Base-by-base conservation (phyloP, 345 rosid genomes). In the Bruguiera sexangula region DNA sequence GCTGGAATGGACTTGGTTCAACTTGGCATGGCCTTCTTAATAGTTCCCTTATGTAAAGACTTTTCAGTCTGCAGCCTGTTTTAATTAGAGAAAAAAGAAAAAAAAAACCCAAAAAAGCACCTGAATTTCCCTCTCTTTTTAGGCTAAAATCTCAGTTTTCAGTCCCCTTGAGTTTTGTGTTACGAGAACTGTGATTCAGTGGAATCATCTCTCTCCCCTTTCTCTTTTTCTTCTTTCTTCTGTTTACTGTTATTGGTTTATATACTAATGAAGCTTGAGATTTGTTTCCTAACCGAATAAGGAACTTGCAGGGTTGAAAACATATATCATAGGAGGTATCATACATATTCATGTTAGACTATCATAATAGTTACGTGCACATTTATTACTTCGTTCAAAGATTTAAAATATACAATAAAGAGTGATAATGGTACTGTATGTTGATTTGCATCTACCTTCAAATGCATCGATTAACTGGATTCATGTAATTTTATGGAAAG, bases 201-300 rank as follows among this genome's bases (percentile, higher is more conserved):
- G 24, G 73, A 78, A 67, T 76, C 69, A 56, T 56, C 60, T 56
- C 60, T 56, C 24, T 50, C 63, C 10, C 43, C 34, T 52, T 57
- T 26, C 11, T 34, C 26, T 69, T 59, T 50, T 58, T 8, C 34
- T 31, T n/a, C 7, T 15, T 55, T 69, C 50, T 22, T 34, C n/a
- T 63, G 46, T 22, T 54, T 51, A 36, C 8, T 62, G 30, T 74
- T 62, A 54, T 69, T 71, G 68, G 62, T 73, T 62, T 75, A 74
- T 71, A 56, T 56, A 24, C 30, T 43, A 75, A 60, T 67, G 82
- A 66, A 57, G 71, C 34, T 68, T 67, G 46, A 63, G 39, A 67
- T 70, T 80, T 70, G 79, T 80, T 78, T 65, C 77, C 61, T 77
- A 77, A 79, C 70, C 76, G 68, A 67, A 36, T 27, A 69, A 36